phyloP scores from a whole-genome alignment of 805 yeast genomes.

The Ogataea parapolymorpha region DNA sequence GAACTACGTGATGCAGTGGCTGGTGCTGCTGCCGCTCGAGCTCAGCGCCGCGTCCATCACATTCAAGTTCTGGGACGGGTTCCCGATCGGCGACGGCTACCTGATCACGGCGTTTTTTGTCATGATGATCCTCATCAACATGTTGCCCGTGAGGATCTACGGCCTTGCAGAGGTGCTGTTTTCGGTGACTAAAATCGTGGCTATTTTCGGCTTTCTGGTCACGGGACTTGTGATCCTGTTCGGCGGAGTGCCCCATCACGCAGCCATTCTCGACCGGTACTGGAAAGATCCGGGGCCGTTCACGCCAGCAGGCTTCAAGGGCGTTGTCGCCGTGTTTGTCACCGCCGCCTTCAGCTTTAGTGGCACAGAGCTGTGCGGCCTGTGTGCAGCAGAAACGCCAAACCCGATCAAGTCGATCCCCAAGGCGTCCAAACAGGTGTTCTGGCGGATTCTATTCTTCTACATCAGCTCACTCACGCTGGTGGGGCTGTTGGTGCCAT shows the following conservation, averaged over 20 bases:
- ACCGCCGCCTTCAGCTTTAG: slow-evolving; percentile 55
- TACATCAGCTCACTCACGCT: slow-evolving; percentile 44
- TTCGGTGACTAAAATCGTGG: slow-evolving; percentile 45
- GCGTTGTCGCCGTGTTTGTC: slow-evolving; percentile 51
- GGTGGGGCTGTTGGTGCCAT: slow-evolving; percentile 47
- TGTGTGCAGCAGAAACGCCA: slow-evolving; percentile 48
- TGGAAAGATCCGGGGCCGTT: slow-evolving; percentile 45
- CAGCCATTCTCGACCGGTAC: slow-evolving; percentile 42
- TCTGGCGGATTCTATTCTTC: slow-evolving; percentile 51
- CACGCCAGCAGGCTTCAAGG: slow-evolving; percentile 45
- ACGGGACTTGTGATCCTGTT: slow-evolving; percentile 47
- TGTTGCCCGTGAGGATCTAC: slow-evolving; percentile 53
- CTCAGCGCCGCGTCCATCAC: slow-evolving; percentile 54
- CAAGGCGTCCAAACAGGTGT: slow-evolving; percentile 51
- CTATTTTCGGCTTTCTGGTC: slow-evolving; percentile 52
- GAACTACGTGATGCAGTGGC: slow-evolving; percentile 53
- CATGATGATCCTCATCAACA: slow-evolving; percentile 44
- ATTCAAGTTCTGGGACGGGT: slow-evolving; percentile 45
- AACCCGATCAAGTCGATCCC: slow-evolving; percentile 49
- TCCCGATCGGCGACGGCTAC: slow-evolving; percentile 43
- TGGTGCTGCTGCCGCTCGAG: slow-evolving; percentile 49
- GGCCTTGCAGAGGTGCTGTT: slow-evolving; percentile 54
- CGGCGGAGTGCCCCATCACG: slow-evolving; percentile 45
- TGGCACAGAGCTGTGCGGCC: slow-evolving; percentile 51
- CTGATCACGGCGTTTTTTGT: slow-evolving; percentile 51